Evolutionary conservation across 306 rosid species (phyloP), one percentile per base, ranked within the genome.

Genomic region (Cicer cuneatum): DNA sequence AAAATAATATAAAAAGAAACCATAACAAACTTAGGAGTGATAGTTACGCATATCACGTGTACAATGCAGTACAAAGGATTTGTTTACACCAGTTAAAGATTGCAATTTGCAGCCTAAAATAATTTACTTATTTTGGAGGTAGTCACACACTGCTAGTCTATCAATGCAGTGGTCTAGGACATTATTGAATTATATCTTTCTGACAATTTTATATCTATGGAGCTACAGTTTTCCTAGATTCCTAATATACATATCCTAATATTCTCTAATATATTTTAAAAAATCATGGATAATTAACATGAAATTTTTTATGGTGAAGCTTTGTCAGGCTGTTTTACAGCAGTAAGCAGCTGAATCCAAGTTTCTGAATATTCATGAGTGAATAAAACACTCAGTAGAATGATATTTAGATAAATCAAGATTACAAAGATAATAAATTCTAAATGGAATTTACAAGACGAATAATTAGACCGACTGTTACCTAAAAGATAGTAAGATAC

Each of bases 1-100:
- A 47, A 69, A 24, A 69, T 19, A 57, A 47, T 16, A 58, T 10
- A 47, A 49, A 58, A 42, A 53, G 39, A 74, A 58, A 33, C 2
- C 10, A 69, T 8, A 58, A 19, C 69, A 54, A 43, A 71, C 60
- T 69, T 53, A 46, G 9, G 46, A 64, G 38, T 40, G 41, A 37
- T 24, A 49, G 66, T 66, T 71, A 46, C 45, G 42, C 53, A 56
- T 43, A 64, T 61, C 72, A 70, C 42, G 46, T 16, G 51, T 0
- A 70, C 69, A 57, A 42, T 37, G 8, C 65, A 48, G 13, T 58
- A 47, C 10, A 74, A 73, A 73, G 52, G 15, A 69, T 72, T 66
- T 58, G 48, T 21, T 70, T 52, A 43, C 40, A 39, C 21, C 21
- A 45, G 35, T 54, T 57, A 37, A 59, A 33, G 65, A 59, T 6